Evolutionary conservation across 2,329 filamentous ascomycete genomes (phyloP).

Genomic region (Arthrobotrys iridis): DNA sequence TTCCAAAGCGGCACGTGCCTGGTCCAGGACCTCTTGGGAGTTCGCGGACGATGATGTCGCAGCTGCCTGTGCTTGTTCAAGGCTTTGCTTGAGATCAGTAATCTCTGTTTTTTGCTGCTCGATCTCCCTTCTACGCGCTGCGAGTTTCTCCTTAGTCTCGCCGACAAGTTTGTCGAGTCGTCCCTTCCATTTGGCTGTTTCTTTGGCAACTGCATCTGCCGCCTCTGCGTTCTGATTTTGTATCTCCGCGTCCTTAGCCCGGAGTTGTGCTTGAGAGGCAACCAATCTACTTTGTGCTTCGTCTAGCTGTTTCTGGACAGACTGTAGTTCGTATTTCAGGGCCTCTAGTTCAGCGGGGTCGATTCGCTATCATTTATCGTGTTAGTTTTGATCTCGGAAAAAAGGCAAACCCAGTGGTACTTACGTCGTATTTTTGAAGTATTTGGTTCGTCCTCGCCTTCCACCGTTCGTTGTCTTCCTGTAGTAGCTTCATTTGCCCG

Average conservation of each 20-base stretch:
- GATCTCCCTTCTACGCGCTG: constrained; percentile 33
- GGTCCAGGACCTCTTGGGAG: constrained; percentile 26
- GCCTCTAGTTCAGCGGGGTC: constrained; percentile 93
- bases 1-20: constrained; percentile 31
- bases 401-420: constrained; percentile 18
- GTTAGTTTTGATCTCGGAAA: neutral
- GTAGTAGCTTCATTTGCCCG: constrained; percentile 86
- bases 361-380: constrained; percentile 68
- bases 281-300: constrained; percentile 57
- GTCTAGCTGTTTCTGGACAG: constrained; percentile 73
- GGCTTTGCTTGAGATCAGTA: constrained; percentile 24
- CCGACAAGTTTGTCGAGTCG: constrained; percentile 56
- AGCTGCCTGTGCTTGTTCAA: constrained; percentile 34
- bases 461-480: constrained; percentile 92
- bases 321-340: constrained; percentile 79
- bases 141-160: constrained; percentile 56
- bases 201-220: constrained; percentile 40
- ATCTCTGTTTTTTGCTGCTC: constrained; percentile 48
- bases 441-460: constrained; percentile 96
- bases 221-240: constrained; percentile 56
- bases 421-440: constrained; percentile 84
- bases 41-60: constrained; percentile 10
- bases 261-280: constrained; percentile 59
- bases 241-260: constrained; percentile 48
- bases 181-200: constrained; percentile 54